Base-by-base conservation (phyloP, 345 rosid genomes). In the Eucalyptus coolabah region DNA sequence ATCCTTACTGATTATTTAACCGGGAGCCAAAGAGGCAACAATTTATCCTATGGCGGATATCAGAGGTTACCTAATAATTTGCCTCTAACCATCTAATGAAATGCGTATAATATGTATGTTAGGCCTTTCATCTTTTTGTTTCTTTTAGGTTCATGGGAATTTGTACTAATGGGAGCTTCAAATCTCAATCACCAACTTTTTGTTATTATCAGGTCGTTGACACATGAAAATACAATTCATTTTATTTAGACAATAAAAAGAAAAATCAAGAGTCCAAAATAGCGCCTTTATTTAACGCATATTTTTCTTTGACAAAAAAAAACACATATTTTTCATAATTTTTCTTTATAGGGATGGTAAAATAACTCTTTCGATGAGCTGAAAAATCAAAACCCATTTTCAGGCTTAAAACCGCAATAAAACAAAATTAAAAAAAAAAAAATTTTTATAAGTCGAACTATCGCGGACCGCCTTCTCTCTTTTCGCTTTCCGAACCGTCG, bases 391-490 rank as follows among this genome's bases (percentile, higher is more conserved):
- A 72, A 72, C 8, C 82, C 12, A 26, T 19, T 77, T 72, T 72
- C 11, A 3, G 77, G 23, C 13, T 72, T 34, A 19, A 34, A 34
- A 72, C 82, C 82, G 82, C 44, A 40, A 12, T 40, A 40, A 77
- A 77, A 69, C 34, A 77, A 12, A 16, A n/a, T n/a, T 4, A n/a
- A 65, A 0, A n/a, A n/a, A n/a, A 65, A 0, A n/a, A n/a, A 10
- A 21, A 9, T 37, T 37, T 3, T 77, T 12, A 77, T 11, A 11
- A 12, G 83, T 42, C 83, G 47, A 21, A 37, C 83, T 16, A 11
- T 3, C 81, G 1, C 44, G 0, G 13, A 5, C 26, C 44, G 18
- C 44, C 3, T 34, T 2, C 4, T 5, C 4, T 34, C 44, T 72
- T 69, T 5, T 18, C 26, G 32, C 37, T 77, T 77, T 40, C 85